Conservation (phyloP, 805 yeast species). For the Candida broadrunensis region DNA sequence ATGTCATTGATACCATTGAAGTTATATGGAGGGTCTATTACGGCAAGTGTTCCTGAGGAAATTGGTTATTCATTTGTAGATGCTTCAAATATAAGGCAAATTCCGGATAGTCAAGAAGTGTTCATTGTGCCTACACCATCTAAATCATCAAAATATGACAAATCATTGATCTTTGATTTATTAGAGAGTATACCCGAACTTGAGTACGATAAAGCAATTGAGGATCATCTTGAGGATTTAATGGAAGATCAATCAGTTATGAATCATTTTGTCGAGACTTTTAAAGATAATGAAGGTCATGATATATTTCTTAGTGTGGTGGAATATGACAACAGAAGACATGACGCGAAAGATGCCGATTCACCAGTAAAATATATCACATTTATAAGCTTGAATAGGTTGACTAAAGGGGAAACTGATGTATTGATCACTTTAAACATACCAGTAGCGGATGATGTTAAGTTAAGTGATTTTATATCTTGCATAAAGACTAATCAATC, state of each 20-base stretch:
- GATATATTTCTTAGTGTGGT: constrained; percentile 2
- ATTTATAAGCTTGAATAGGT: constrained; percentile 55
- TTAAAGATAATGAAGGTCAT: not conserved
- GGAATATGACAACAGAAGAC: not conserved
- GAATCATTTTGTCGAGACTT: constrained; percentile 8
- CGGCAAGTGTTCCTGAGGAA: constrained; percentile 53
- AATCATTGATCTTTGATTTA: constrained; percentile 62
- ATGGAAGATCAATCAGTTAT: constrained; percentile 18
- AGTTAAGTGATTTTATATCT: constrained; percentile 7
- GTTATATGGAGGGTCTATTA: constrained; percentile 83
- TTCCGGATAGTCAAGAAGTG: constrained; percentile 95
- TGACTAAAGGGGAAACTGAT: constrained; percentile 55
- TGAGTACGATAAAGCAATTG: constrained; percentile 40
- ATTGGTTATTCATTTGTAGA: constrained; percentile 49
- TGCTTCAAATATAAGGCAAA: constrained; percentile 73
- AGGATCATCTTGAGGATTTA: constrained; percentile 56
- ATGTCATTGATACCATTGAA: not conserved
- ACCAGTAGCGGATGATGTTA: constrained; percentile 29
- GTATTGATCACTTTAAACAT: constrained; percentile 58
- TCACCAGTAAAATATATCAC: constrained; percentile 24
- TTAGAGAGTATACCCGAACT: constrained; percentile 46
- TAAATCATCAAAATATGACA: constrained; percentile 25
- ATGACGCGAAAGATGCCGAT: not conserved
- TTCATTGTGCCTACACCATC: constrained; percentile 44
- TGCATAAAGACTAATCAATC: not conserved